Evolutionary conservation across 495 filamentous ascomycete species (phyloP).

Genomic region (Podospora pseudoanserina): DNA sequence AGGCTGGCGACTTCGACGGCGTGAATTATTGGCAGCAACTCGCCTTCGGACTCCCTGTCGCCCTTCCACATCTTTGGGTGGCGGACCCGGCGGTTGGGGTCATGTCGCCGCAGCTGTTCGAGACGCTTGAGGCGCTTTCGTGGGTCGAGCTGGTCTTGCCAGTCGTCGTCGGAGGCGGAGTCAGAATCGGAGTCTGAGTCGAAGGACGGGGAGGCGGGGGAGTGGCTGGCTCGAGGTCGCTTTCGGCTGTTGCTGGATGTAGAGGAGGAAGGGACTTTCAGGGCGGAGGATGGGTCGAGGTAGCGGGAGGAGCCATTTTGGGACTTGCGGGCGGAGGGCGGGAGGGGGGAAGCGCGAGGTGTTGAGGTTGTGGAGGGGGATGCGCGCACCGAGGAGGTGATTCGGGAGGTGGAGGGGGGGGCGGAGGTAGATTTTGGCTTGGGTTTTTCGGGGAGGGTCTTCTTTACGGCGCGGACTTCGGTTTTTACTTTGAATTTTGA

Average conservation of each 20-base stretch:
- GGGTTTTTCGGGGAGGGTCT: conserved; percentile 25
- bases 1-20: conserved; percentile 62
- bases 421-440: conserved; percentile 14
- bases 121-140: conserved; percentile 33
- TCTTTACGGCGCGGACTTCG: conserved; percentile 29
- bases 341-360: neutral
- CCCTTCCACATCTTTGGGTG: conserved; percentile 56
- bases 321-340: neutral
- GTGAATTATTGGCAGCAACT: conserved; percentile 52
- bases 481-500: conserved; percentile 37
- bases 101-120: conserved; percentile 29
- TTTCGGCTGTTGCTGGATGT: conserved; percentile 28
- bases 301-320: conserved; percentile 6
- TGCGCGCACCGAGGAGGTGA: conserved; percentile 3
- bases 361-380: conserved; percentile 2
- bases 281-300: conserved; percentile 13
- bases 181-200: conserved; percentile 26
- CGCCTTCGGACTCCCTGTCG: conserved; percentile 40
- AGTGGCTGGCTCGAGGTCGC: conserved; percentile 13
- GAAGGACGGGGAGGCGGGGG: conserved; percentile 18
- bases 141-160: conserved; percentile 33
- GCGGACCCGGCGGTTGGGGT: conserved; percentile 57
- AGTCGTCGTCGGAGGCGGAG: conserved; percentile 31
- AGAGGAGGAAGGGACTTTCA: neutral
- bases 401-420: conserved; percentile 7